Evolutionary conservation across 495 filamentous ascomycete genomes (phyloP).

Genomic region (Podospora appendiculata): DNA sequence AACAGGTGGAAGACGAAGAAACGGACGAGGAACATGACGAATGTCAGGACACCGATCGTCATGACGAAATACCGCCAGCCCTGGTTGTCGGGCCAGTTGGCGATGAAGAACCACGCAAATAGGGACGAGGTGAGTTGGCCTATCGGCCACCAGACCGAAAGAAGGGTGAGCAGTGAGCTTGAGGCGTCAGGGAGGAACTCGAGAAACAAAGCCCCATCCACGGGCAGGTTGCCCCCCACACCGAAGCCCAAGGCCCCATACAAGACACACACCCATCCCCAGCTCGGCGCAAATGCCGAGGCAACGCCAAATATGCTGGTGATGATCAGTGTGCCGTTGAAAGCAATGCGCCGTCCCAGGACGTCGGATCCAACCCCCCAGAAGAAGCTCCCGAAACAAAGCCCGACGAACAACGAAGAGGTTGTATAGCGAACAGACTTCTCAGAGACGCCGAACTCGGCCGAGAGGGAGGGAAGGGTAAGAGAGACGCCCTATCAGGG

Average conservation of each 20-base stretch:
- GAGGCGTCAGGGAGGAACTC: constrained; percentile 74
- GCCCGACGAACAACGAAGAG: constrained; percentile 46
- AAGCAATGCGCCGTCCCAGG: constrained; percentile 63
- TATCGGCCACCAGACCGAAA: constrained; percentile 77
- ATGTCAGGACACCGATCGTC: constrained; percentile 65
- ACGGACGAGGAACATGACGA: constrained; percentile 61
- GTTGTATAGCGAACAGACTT: constrained; percentile 47
- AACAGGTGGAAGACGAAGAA: constrained; percentile 77
- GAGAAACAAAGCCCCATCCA: constrained; percentile 72
- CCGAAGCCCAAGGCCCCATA: constrained; percentile 43
- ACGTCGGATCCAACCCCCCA: constrained; percentile 77
- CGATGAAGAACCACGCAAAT: constrained; percentile 73
- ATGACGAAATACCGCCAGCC: constrained; percentile 75
- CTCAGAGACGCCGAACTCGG: constrained; percentile 54
- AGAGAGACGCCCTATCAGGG: constrained; percentile 53
- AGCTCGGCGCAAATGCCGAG: constrained; percentile 60
- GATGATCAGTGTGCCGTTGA: constrained; percentile 67
- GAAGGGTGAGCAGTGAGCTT: constrained; percentile 66
- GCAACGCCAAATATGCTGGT: constrained; percentile 65
- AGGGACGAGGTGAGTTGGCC: constrained; percentile 63
- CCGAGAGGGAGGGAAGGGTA: constrained; percentile 61
- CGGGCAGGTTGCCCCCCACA: constrained; percentile 67
- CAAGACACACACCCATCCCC: constrained; percentile 52
- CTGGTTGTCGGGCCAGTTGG: constrained; percentile 58
- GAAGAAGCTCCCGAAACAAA: constrained; percentile 66